phyloP scores from a whole-genome alignment of 2,329 filamentous ascomycete species.

The Diaporthe longicolla region DNA sequence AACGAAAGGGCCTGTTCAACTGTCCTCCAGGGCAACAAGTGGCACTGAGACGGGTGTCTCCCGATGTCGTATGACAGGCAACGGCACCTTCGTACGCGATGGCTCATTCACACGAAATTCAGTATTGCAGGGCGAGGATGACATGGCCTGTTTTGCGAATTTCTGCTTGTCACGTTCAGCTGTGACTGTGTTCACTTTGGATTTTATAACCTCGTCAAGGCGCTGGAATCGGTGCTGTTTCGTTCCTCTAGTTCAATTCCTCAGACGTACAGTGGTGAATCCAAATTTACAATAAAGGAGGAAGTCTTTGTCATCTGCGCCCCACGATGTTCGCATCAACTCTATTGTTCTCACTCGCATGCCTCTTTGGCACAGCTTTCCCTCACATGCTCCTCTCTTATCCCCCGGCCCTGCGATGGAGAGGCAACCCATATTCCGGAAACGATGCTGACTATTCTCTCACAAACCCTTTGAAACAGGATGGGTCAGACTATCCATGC shows the following conservation, averaged over 20 bases:
- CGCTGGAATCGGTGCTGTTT: background rate
- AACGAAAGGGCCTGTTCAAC: background rate
- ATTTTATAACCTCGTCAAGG: background rate
- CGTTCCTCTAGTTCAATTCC: background rate
- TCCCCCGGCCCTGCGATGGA: conserved; percentile 31
- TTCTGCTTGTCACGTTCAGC: background rate
- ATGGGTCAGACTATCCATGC: conserved; percentile 72
- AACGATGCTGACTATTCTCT: conserved; percentile 67
- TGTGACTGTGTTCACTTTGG: background rate
- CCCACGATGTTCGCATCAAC: background rate
- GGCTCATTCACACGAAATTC: background rate
- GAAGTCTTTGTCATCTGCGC: background rate
- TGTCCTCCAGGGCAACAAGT: conserved; percentile 10
- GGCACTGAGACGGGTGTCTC: conserved; percentile 30
- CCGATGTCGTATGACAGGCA: conserved; percentile 24
- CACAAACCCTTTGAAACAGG: conserved; percentile 67
- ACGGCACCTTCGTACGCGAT: conserved; percentile 12
- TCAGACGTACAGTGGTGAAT: background rate
- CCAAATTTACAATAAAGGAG: background rate
- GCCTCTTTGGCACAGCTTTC: background rate
- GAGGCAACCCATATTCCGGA: conserved; percentile 46
- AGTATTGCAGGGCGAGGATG: background rate
- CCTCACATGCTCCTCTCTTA: conserved; percentile 35
- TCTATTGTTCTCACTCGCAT: background rate
- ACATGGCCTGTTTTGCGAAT: background rate